Evolutionary conservation across 306 rosid species (phyloP).

Genomic region (Carpinus fangiana): DNA sequence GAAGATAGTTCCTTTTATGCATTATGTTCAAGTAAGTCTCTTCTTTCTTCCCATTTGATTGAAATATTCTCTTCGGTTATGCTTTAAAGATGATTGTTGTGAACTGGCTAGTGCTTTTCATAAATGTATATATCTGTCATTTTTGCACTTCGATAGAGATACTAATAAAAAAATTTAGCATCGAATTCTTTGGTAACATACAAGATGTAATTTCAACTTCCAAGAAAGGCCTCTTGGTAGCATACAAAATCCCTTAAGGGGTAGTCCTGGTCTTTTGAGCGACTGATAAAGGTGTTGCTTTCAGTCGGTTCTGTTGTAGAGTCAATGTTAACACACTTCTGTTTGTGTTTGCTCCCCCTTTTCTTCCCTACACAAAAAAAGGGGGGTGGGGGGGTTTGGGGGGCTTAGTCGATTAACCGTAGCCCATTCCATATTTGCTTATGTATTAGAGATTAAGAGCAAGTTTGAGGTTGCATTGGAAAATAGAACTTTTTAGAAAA

Average conservation of each 20-base stretch:
- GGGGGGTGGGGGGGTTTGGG: too few species aligned
- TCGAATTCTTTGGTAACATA: neutral
- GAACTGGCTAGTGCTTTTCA: neutral
- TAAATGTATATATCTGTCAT: neutral
- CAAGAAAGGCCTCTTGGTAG: neutral
- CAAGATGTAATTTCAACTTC: neutral
- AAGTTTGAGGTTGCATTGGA: too few species aligned
- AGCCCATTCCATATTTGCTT: neutral
- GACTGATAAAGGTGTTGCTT: neutral
- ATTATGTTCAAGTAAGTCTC: slow-evolving; percentile 80
- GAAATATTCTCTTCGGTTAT: slow-evolving; percentile 1
- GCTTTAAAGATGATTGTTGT: neutral
- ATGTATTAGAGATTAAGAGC: neutral
- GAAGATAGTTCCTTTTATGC: slow-evolving; percentile 91
- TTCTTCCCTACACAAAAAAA: too few species aligned
- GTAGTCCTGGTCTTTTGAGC: neutral
- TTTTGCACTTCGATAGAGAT: neutral
- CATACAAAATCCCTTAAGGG: neutral
- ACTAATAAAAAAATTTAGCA: neutral
- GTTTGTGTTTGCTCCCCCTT: neutral
- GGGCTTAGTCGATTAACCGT: neutral
- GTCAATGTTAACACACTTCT: neutral
- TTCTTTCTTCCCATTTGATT: slow-evolving; percentile 8
- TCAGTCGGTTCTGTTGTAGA: neutral
- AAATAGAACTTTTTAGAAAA: too few species aligned